These are phyloP conservation scores for Tuctoria greenei DNA, from an alignment of 176 grass and related monocot species.

Conservation along the genomic window DNA sequence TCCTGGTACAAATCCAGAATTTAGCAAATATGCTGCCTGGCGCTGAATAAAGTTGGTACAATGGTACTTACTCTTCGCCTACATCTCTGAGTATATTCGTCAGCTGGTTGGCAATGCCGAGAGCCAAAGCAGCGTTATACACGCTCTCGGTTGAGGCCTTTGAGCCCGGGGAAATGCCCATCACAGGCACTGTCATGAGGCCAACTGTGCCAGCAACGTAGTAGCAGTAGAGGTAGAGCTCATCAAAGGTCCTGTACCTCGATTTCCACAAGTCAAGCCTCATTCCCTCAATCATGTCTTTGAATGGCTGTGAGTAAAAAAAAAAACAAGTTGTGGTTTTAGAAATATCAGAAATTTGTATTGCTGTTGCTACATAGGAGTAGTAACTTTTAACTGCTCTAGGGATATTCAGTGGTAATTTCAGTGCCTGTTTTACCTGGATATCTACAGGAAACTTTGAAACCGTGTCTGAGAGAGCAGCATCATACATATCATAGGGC, in stretches of 20 bases:
- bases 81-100: slow-evolving; percentile 98
- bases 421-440: slow-evolving; percentile 49
- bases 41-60: slow-evolving; percentile 7
- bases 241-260: slow-evolving; percentile 79
- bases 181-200: slow-evolving; percentile 95
- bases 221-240: slow-evolving; percentile 98
- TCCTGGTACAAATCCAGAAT: background rate
- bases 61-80: slow-evolving; percentile 79
- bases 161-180: slow-evolving; percentile 80
- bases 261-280: slow-evolving; percentile 91
- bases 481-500: slow-evolving; percentile 89
- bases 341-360: too few relatives aligned
- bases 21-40: background rate
- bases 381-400: background rate
- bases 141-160: slow-evolving; percentile 72
- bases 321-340: background rate
- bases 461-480: slow-evolving; percentile 69
- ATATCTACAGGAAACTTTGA: slow-evolving; percentile 83
- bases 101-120: slow-evolving; percentile 94
- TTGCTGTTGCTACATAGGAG: too few relatives aligned
- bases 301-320: slow-evolving; percentile 72
- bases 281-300: slow-evolving; percentile 97
- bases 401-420: background rate
- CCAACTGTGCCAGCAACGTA: slow-evolving; percentile 93
- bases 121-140: slow-evolving; percentile 80